phyloP scores from a whole-genome alignment of 768 basidiomycete genomes.

The Tremella mesenterica region DNA sequence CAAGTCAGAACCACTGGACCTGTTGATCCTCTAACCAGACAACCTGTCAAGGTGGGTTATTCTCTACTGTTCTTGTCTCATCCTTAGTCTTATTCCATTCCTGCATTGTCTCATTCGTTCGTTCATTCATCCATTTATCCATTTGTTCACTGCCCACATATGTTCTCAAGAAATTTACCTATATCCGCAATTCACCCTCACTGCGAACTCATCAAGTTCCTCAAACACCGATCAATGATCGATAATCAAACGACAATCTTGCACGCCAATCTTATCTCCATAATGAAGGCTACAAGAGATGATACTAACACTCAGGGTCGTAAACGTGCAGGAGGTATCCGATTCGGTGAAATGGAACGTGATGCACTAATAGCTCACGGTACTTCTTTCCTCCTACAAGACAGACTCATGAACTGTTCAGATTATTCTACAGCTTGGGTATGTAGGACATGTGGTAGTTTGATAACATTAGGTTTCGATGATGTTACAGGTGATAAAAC shows the following conservation, averaged over 20 bases:
- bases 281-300: not conserved
- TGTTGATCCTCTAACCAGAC: conserved; percentile 87
- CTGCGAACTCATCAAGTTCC: too few species aligned
- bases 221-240: too few species aligned
- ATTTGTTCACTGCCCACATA: too few species aligned
- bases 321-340: conserved; percentile 96
- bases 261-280: too few species aligned
- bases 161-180: too few species aligned
- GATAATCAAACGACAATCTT: too few species aligned
- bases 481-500: conserved; percentile 58
- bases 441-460: conserved; percentile 87
- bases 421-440: conserved; percentile 99
- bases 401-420: conserved; percentile 98
- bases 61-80: not conserved
- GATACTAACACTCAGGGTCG: conserved; percentile 58
- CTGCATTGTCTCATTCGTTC: too few species aligned
- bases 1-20: conserved; percentile 98
- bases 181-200: not conserved
- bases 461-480: conserved; percentile 93
- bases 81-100: too few species aligned
- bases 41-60: conserved; percentile 79
- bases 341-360: conserved; percentile 99
- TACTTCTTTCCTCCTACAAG: conserved; percentile 95
- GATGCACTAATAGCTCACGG: conserved; percentile 98
- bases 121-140: too few species aligned